Conservation (phyloP, 2,329 filamentous ascomycete genomes). For the Fusarium haematococcum region DNA sequence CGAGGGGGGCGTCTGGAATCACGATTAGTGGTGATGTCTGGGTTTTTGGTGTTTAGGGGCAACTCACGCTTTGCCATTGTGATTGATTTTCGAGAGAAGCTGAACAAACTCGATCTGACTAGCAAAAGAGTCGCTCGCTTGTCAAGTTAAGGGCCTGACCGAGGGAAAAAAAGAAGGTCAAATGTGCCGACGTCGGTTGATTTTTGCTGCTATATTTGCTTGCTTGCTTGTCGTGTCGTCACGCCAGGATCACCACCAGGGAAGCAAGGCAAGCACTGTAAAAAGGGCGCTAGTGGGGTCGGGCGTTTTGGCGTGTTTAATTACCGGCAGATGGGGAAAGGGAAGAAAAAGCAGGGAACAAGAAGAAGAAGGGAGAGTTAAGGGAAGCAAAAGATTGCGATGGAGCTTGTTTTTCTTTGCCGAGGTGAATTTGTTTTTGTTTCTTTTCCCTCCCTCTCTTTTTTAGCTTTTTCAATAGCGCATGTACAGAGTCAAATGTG, state of each 20-base stretch:
- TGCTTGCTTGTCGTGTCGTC: conserved; percentile 28
- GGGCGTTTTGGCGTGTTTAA: conserved; percentile 17
- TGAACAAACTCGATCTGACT: not conserved
- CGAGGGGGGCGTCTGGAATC: conserved; percentile 54
- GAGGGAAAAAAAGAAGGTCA: not conserved
- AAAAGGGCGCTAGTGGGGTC: conserved; percentile 25
- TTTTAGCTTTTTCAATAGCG: not conserved
- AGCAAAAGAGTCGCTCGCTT: not conserved
- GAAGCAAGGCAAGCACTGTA: conserved; percentile 2
- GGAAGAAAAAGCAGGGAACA: not conserved
- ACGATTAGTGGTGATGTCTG: not conserved
- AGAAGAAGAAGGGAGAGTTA: not conserved
- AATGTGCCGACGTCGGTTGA: conserved; percentile 9
- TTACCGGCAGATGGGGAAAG: not conserved
- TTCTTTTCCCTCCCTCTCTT: not conserved
- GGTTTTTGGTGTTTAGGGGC: not conserved
- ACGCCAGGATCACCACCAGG: conserved; percentile 32
- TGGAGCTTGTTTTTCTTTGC: not conserved
- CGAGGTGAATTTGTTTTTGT: not conserved
- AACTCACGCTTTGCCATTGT: conserved; percentile 43
- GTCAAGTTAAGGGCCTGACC: not conserved
- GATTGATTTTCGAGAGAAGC: not conserved
- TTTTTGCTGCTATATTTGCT: conserved; percentile 9
- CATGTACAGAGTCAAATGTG: not conserved
- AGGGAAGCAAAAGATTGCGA: not conserved